Evolutionary conservation across 1,284 basidiomycete species (phyloP).

Genomic region (Rhodotorula sp.): DNA sequence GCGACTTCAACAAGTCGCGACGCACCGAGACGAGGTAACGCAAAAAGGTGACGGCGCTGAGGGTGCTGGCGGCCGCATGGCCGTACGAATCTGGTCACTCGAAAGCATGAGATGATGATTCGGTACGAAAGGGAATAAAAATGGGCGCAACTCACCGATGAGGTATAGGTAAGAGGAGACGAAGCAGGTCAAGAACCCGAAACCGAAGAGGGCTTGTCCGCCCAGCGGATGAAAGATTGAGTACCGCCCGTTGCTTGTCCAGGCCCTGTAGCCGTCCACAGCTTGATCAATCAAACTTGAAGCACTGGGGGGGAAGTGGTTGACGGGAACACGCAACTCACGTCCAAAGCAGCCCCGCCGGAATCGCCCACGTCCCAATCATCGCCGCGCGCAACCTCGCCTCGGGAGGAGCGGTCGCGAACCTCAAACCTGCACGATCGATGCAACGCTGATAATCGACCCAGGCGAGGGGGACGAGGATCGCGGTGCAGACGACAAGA

Average conservation of each 20-base stretch:
- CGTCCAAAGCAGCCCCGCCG: constrained; percentile 14
- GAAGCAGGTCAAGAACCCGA: constrained; percentile 18
- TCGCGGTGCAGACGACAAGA: constrained; percentile 6
- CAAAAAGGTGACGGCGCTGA: constrained; percentile 14
- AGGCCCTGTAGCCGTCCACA: constrained; percentile 1
- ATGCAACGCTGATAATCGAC: neutral
- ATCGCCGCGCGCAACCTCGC: constrained; percentile 18
- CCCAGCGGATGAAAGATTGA: constrained; percentile 10
- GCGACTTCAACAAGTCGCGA: too few relatives aligned
- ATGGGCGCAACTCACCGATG: too few relatives aligned
- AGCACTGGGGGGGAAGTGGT: neutral
- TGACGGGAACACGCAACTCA: neutral
- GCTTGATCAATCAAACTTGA: accelerated
- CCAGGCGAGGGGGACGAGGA: neutral
- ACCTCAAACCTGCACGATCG: neutral
- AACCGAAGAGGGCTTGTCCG: constrained; percentile 20
- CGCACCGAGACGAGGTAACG: constrained; percentile 16
- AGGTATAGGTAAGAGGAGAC: constrained; percentile 21
- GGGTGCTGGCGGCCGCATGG: constrained; percentile 9
- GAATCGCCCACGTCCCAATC: constrained; percentile 24
- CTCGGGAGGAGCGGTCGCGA: constrained; percentile 5
- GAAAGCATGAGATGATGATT: too few relatives aligned
- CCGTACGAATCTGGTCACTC: constrained; percentile 13
- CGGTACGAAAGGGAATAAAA: too few relatives aligned
- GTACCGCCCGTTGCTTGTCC: neutral